Conservation (phyloP, 768 basidiomycete species). For the Russula griseocarnosa region DNA sequence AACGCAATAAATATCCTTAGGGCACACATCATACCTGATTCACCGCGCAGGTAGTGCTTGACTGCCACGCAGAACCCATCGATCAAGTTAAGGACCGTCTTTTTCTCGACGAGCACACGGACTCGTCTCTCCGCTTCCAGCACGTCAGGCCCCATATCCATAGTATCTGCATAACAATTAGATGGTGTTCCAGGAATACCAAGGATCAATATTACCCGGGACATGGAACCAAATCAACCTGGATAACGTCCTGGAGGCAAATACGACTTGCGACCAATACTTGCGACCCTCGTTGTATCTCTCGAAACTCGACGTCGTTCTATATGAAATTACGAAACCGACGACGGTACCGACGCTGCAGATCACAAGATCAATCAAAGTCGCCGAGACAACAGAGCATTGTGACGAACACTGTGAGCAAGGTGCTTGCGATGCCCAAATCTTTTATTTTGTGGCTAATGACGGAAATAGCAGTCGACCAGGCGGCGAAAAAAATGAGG, state of each 20-base stretch:
- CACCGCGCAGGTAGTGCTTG: slow-evolving; percentile 51
- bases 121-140: slow-evolving; percentile 40
- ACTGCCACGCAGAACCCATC: slow-evolving; percentile 63
- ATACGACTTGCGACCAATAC: slow-evolving; percentile 65
- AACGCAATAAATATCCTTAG: neutral
- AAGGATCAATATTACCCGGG: slow-evolving; percentile 40
- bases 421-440: slow-evolving; percentile 46
- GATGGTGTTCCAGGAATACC: neutral
- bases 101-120: slow-evolving; percentile 58
- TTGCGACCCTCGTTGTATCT: slow-evolving; percentile 71
- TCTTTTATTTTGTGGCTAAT: slow-evolving; percentile 47
- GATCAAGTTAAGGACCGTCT: slow-evolving; percentile 61
- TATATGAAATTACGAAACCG: slow-evolving; percentile 69
- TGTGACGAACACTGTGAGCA: slow-evolving; percentile 62
- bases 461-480: slow-evolving; percentile 55
- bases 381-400: neutral
- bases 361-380: slow-evolving; percentile 33
- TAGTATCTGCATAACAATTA: slow-evolving; percentile 29
- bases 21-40: slow-evolving; percentile 27
- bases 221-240: slow-evolving; percentile 68
- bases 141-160: slow-evolving; percentile 29
- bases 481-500: slow-evolving; percentile 58
- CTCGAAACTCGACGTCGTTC: slow-evolving; percentile 70
- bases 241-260: slow-evolving; percentile 52
- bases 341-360: slow-evolving; percentile 56